phyloP scores from a whole-genome alignment of 495 filamentous ascomycete species.

The Neurospora discreta region DNA sequence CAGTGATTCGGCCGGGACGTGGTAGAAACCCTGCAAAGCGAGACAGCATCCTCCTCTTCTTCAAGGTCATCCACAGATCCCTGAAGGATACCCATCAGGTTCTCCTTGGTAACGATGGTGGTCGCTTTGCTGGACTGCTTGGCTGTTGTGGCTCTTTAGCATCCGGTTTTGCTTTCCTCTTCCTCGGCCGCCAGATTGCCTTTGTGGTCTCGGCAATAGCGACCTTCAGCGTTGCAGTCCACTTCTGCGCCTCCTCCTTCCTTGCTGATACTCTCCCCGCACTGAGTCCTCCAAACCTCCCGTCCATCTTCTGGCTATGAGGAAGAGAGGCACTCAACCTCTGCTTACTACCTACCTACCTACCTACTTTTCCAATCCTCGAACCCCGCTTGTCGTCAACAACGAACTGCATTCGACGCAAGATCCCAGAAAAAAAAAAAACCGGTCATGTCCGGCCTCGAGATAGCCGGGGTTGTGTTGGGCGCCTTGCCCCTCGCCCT shows the following conservation, averaged over 20 bases:
- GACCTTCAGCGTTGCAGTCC: too few species aligned
- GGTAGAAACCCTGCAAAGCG: conserved; percentile 1
- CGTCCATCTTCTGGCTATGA: too few species aligned
- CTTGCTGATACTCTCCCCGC: too few species aligned
- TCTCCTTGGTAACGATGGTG: background rate
- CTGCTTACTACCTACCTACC: too few species aligned
- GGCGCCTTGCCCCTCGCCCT: conserved; percentile 22
- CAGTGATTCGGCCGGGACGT: background rate
- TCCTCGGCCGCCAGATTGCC: background rate
- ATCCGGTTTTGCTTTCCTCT: background rate
- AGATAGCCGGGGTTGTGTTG: conserved; percentile 24
- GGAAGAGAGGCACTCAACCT: too few species aligned
- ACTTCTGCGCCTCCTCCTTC: too few species aligned
- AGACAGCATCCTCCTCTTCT: conserved; percentile 1
- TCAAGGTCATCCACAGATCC: background rate
- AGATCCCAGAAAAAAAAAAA: too few species aligned
- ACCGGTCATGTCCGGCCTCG: conserved; percentile 24
- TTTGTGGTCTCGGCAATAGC: conserved; percentile 22
- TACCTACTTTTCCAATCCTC: too few species aligned
- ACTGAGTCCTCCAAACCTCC: too few species aligned
- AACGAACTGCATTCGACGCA: too few species aligned
- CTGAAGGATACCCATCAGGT: background rate
- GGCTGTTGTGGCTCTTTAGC: background rate
- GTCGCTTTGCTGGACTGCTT: conserved; percentile 9
- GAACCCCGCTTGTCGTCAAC: too few species aligned